Percentiles rank a stretch among this genome's conserved stretches.
These are phyloP conservation scores for Cryptococcus sp. DNA, from an alignment of 1,284 basidiomycete genomes.

Conservation along the genomic window DNA sequence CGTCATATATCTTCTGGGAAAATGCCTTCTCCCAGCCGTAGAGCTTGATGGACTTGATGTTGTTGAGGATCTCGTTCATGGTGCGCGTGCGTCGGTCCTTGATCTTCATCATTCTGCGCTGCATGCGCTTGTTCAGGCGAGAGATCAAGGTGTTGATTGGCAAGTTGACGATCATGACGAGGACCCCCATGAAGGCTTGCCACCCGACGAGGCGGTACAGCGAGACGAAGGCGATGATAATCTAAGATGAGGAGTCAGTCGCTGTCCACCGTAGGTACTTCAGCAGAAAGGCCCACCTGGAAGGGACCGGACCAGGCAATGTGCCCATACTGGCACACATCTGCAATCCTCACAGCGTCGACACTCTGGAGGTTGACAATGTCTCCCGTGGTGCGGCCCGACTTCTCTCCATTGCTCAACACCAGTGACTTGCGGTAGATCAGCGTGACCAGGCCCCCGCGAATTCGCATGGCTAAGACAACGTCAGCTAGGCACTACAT, in stretches of 20 bases:
- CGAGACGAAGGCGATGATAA: conserved; percentile 82
- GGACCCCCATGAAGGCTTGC: conserved; percentile 88
- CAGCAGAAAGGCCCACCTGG: conserved; percentile 41
- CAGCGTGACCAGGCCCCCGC: conserved; percentile 76
- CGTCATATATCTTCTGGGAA: conserved; percentile 63
- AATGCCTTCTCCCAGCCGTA: conserved; percentile 76
- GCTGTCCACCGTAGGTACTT: conserved; percentile 2
- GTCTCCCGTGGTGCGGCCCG: conserved; percentile 72
- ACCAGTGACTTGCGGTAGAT: conserved; percentile 85
- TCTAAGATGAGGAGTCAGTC: conserved; percentile 48
- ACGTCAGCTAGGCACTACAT: not conserved
- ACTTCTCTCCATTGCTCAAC: conserved; percentile 77
- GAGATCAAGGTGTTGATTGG: conserved; percentile 79
- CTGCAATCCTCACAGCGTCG: conserved; percentile 73
- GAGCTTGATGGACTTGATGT: conserved; percentile 71
- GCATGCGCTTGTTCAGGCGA: conserved; percentile 69
- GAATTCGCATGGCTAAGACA: conserved; percentile 75
- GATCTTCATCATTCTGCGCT: conserved; percentile 87
- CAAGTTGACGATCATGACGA: conserved; percentile 72
- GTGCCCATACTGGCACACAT: conserved; percentile 72
- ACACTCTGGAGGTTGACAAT: conserved; percentile 93
- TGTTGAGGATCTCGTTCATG: conserved; percentile 66
- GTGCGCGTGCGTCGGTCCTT: conserved; percentile 57
- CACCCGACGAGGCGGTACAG: conserved; percentile 85
- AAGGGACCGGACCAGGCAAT: conserved; percentile 54